Percentiles rank a stretch among this genome's conserved stretches.
Evolutionary conservation across 441 rosid species (phyloP).

Genomic region (Monsonia emarginata): DNA sequence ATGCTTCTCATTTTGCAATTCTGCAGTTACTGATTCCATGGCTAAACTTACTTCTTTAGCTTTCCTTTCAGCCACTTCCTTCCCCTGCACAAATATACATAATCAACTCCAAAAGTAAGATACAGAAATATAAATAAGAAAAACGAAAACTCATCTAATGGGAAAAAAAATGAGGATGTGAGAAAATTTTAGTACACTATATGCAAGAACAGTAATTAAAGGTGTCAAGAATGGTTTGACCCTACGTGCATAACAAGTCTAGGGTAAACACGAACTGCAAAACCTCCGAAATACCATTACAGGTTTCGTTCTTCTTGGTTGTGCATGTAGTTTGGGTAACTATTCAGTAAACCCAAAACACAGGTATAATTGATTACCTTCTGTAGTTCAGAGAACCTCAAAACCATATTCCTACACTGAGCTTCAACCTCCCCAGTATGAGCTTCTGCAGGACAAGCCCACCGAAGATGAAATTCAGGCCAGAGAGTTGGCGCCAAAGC

Average conservation of each 20-base stretch:
- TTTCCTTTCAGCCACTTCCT: constrained; percentile 67
- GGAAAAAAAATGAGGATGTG: too few relatives aligned
- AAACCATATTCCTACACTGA: constrained; percentile 57
- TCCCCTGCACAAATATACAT: constrained; percentile 40
- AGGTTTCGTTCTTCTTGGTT: too few relatives aligned
- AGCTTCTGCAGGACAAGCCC: constrained; percentile 90
- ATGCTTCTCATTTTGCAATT: constrained; percentile 61
- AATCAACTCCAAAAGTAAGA: neutral
- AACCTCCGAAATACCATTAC: too few relatives aligned
- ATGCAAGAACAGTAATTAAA: too few relatives aligned
- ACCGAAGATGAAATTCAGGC: constrained; percentile 96
- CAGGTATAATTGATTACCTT: constrained; percentile 33
- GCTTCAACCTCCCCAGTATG: constrained; percentile 69
- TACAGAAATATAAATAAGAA: too few relatives aligned
- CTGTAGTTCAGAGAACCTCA: constrained; percentile 56
- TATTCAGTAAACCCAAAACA: neutral
- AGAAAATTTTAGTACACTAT: too few relatives aligned
- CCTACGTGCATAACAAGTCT: too few relatives aligned
- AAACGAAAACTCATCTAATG: too few relatives aligned
- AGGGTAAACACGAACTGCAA: too few relatives aligned
- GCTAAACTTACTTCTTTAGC: constrained; percentile 41
- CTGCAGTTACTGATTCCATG: constrained; percentile 53
- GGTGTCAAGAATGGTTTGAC: too few relatives aligned
- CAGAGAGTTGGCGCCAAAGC: constrained; percentile 92
- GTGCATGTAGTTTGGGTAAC: too few relatives aligned